Base-by-base conservation (phyloP, 805 yeast species). In the Kuraishia molischiana region DNA sequence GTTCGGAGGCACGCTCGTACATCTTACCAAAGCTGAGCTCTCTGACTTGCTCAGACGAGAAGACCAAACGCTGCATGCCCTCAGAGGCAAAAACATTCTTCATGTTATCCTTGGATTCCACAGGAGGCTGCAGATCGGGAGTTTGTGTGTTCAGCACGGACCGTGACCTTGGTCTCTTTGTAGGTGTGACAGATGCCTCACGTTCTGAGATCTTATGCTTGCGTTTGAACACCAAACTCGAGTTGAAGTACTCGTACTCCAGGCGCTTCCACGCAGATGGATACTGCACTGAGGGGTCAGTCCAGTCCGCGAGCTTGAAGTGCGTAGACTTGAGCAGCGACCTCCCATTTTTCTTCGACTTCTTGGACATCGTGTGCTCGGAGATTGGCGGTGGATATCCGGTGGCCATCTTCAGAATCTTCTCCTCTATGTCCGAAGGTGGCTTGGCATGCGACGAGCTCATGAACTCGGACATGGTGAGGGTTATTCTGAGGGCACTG, bases 241-340 rank as follows among this genome's bases (percentile, higher is more conserved):
- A 20, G 38, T 28, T 24, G 43, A 64, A 80, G 51, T 76, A 79
- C 22, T 68, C 69, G 53, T 67, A 79, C 38, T 72, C 70, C 19
- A 80, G 49, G 14, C 51, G 52, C 38, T 68, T 68, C 85, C 85
- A 78, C 45, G 69, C 68, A 4, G 65, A 43, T 1, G 87, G 85
- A 26, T 62, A 60, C 17, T 46, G 39, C 10, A 48, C 61, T 26
- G 61, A 56, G n/a, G 46, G 49, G 29, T 56, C 41, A 51, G 38
- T 56, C 55, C 32, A 47, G 38, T 31, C 59, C 40, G 37, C 55
- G 45, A 34, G 51, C 45, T 37, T 52, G 56, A 9, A 47, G 28
- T 29, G 50, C 13, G n/a, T 39, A n/a, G 32, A 13, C 21, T 43
- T 48, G 21, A 35, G 34, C 45, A 38, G 22, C 39, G 35, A 20